Evolutionary conservation across 75 land plant species (phyloP).

Genomic region (Isoetes taiwanensis): DNA sequence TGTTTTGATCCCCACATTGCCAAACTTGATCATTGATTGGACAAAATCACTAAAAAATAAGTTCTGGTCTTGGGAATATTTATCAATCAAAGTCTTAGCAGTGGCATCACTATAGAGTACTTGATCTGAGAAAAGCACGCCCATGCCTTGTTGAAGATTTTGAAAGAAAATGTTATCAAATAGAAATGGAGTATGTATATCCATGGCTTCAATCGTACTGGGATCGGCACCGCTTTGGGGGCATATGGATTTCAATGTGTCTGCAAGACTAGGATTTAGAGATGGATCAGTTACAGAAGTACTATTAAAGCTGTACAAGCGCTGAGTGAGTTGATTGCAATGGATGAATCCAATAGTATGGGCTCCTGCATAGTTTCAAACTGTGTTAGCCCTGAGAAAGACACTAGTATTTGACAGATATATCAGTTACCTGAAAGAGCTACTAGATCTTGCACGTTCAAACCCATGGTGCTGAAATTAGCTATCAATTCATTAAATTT

Average conservation of each 20-base stretch:
- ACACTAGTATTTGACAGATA: not conserved
- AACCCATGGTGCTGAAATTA: slow-evolving; percentile 35
- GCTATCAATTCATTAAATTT: slow-evolving; percentile 34
- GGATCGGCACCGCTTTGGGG: slow-evolving; percentile 37
- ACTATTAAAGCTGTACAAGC: slow-evolving; percentile 31
- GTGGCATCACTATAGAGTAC: slow-evolving; percentile 13
- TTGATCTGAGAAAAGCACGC: slow-evolving; percentile 53
- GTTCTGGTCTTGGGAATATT: slow-evolving; percentile 9
- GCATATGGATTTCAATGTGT: slow-evolving; percentile 23
- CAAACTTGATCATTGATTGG: slow-evolving; percentile 41
- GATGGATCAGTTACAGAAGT: slow-evolving; percentile 29
- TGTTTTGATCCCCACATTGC: slow-evolving; percentile 49
- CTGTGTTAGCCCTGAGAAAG: slow-evolving; percentile 18
- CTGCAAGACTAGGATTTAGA: slow-evolving; percentile 32
- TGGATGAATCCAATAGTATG: slow-evolving; percentile 24
- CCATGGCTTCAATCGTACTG: slow-evolving; percentile 16
- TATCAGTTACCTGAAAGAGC: slow-evolving; percentile 54
- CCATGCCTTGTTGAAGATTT: slow-evolving; percentile 16
- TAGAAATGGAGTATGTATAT: slow-evolving; percentile 16
- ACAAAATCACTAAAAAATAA: slow-evolving; percentile 36
- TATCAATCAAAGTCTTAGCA: not conserved
- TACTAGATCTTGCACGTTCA: slow-evolving; percentile 48
- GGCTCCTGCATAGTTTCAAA: slow-evolving; percentile 12
- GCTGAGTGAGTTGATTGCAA: slow-evolving; percentile 25
- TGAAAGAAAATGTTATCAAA: slow-evolving; percentile 47